phyloP scores from a whole-genome alignment of 2,329 filamentous ascomycete genomes.

The Trichoderma asperellum region DNA sequence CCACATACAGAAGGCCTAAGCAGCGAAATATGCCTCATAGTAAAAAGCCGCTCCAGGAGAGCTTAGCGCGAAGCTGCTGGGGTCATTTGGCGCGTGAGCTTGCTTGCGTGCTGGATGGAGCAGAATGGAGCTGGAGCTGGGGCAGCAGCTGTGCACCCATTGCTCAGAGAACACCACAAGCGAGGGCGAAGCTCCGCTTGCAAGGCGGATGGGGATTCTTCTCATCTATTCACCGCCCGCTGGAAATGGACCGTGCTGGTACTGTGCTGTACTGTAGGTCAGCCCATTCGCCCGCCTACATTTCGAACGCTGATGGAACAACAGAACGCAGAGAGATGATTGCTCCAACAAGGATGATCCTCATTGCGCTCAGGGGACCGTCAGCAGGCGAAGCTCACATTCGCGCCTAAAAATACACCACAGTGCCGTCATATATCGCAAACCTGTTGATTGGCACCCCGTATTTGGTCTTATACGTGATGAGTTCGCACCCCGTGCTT shows the following conservation, averaged over 20 bases:
- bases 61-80: constrained; percentile 17
- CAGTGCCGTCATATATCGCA: constrained; percentile 5
- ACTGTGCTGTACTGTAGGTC: constrained; percentile 11
- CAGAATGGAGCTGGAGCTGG: neutral
- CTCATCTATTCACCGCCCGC: constrained; percentile 15
- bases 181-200: constrained; percentile 20
- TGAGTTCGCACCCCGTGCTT: neutral
- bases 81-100: constrained; percentile 27
- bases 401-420: constrained; percentile 15
- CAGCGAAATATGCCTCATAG: constrained; percentile 25
- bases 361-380: constrained; percentile 15
- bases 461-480: neutral
- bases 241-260: neutral
- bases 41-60: constrained; percentile 5
- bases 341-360: constrained; percentile 9
- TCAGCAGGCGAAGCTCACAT: constrained; percentile 25
- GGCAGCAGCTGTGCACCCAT: constrained; percentile 21
- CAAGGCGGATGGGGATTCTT: constrained; percentile 17
- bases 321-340: neutral
- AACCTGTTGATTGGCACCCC: neutral
- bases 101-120: neutral
- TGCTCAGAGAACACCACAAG: constrained; percentile 8
- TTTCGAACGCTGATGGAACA: constrained; percentile 25
- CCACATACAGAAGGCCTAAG: neutral
- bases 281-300: constrained; percentile 1